Base-by-base conservation (phyloP, 352 stramenopile genomes). In the Phytophthora chlamydospora region DNA sequence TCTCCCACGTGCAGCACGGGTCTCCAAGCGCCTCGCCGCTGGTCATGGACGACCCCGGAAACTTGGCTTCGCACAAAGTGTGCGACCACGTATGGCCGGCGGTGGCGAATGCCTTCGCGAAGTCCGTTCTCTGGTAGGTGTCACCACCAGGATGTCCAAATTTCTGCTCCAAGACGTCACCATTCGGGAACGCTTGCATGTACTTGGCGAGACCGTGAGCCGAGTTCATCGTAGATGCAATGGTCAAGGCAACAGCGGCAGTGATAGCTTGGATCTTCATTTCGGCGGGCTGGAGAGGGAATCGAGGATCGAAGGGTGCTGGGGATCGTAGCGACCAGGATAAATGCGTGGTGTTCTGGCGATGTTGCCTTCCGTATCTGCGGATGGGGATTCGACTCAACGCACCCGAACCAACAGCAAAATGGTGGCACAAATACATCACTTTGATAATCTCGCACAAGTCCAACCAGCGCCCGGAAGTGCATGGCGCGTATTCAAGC, bases 121-220 rank as follows among this genome's bases (percentile, higher is more conserved):
- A 85, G n/a, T 67, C 60, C 31, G 69, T 75, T 38, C 66, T 70
- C 35, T 67, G 49, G 13, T 39, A 62, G 29, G 49, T 63, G 35
- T 76, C 69, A 5, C 9, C 42, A 29, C 56, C 52, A 14, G 55
- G 62, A 52, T 87, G 77, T 24, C 75, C 77, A 7, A 87, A 58
- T 29, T 40, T 1, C 51, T 79, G 69, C 12, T 53, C 27, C 62
- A 83, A 78, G 2, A 29, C 39, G 6, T 51, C 62, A 27, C 74
- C 72, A 64, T 86, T 86, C 44, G 76, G 76, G 29, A 83, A 42
- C 34, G 78, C 60, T 19, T 45, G 38, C 14, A 75, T 41, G 53
- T 77, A 86, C 52, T 58, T 69, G 47, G 65, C 53, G 33, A 66
- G 58, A 14, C 35, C 59, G 10, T 41, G 40, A 21, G 31, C 36